Base-by-base conservation (phyloP, 768 basidiomycete genomes). In the Suillus clintonianus region DNA sequence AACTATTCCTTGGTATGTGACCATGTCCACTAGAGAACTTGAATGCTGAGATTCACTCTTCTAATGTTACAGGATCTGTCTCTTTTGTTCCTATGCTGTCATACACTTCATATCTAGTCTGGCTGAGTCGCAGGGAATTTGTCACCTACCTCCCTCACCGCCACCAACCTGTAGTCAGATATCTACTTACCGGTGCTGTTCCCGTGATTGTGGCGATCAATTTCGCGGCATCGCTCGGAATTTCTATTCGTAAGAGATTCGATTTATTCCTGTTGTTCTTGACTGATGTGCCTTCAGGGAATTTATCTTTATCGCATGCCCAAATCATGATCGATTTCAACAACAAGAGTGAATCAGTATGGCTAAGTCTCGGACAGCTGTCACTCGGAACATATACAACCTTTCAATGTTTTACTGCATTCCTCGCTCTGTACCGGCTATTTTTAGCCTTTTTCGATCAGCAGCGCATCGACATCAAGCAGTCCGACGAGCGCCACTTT, bases 11-110 rank as follows among this genome's bases (percentile, higher is more conserved):
- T 42, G 90, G 91, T 91, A 67, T 39, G 87, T 76, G 36, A 55
- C n/a, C 22, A 32, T 27, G 59, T 19, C 30, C 17, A 27, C 30
- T n/a, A 15, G 19, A 27, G 51, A 27, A 15, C 63, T 34, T 53
- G 15, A 32, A 56, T 51, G 3, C 48, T n/a, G 15, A 62, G 24
- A 57, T 13, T n/a, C n/a, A 37, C 27, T 27, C 11, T 27, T 41
- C 15, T 15, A 32, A 51, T n/a, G 15, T 1, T 59, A 39, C 34
- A 77, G 90, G 78, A 47, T 80, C 82, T 48, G 71, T 81, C 48
- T 91, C 92, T 4, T 88, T 86, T 68, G 70, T 88, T 27, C 89
- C 91, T 13, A 77, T 92, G 53, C 76, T 91, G 45, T 76, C 86
- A 51, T 91, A 89, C 76, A 85, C 80, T 22, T 61, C 83, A 61